Conservation (phyloP, 331 rosid species). For the Malus hybrid region DNA sequence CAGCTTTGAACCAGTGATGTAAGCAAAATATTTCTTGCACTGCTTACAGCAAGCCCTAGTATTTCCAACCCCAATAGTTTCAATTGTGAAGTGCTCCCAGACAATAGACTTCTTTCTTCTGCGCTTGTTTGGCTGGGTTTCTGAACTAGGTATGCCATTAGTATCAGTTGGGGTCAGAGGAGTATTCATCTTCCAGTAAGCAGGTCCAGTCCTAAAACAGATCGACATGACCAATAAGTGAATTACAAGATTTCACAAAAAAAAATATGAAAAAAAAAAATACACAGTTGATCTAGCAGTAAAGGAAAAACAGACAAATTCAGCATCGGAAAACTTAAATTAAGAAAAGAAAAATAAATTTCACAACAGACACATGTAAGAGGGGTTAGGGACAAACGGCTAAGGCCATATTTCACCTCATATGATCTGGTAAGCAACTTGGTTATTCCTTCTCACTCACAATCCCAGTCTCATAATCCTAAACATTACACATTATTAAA, state of each 20-base stretch:
- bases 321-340: neutral
- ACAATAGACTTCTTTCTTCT: slow-evolving; percentile 77
- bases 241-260: neutral
- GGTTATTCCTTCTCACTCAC: neutral
- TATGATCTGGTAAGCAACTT: neutral
- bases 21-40: slow-evolving; percentile 78
- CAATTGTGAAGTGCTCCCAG: slow-evolving; percentile 79
- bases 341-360: neutral
- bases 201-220: neutral
- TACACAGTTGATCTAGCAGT: neutral
- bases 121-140: slow-evolving; percentile 37
- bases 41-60: slow-evolving; percentile 70
- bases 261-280: neutral
- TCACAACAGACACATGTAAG: neutral
- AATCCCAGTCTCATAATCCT: neutral
- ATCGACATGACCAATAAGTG: neutral
- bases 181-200: slow-evolving; percentile 36
- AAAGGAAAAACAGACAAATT: neutral
- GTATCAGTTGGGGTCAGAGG: slow-evolving; percentile 23
- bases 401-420: neutral
- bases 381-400: neutral
- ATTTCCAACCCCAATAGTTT: slow-evolving; percentile 56
- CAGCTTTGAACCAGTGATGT: slow-evolving; percentile 65
- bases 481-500: neutral
- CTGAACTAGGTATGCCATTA: slow-evolving; percentile 35